phyloP scores from a whole-genome alignment of 495 filamentous ascomycete species.

The Penicillium fimorum region DNA sequence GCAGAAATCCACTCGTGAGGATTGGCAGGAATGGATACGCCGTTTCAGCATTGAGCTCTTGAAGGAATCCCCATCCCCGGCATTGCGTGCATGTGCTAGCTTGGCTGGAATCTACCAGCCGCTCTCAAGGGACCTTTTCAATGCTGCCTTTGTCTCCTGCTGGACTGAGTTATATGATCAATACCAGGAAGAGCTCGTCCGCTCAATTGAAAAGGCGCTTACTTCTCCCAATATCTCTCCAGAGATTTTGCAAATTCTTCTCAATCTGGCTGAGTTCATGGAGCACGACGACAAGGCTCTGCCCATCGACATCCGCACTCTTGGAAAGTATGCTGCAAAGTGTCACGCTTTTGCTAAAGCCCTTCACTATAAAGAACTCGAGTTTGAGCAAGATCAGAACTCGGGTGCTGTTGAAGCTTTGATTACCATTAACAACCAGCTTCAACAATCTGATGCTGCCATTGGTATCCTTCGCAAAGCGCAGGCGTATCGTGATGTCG shows the following conservation, averaged over 20 bases:
- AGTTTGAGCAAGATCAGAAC: conserved; percentile 96
- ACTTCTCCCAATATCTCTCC: conserved; percentile 90
- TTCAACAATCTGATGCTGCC: conserved; percentile 95
- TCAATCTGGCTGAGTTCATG: conserved; percentile 99
- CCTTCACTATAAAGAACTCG: conserved; percentile 96
- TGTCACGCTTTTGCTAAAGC: conserved; percentile 98
- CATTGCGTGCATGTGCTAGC: conserved; percentile 86
- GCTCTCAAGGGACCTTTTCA: conserved; percentile 90
- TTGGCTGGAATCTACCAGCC: conserved; percentile 89
- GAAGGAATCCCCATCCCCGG: conserved; percentile 93
- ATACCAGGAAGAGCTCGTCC: conserved; percentile 91
- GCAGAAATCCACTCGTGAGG: conserved; percentile 91
- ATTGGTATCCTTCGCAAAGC: conserved; percentile 95
- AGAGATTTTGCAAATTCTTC: conserved; percentile 87
- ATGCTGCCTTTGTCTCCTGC: conserved; percentile 96
- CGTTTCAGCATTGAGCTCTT: conserved; percentile 93
- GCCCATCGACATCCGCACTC: conserved; percentile 90
- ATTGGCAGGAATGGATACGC: conserved; percentile 99
- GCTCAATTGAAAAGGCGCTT: conserved; percentile 91
- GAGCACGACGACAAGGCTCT: conserved; percentile 98
- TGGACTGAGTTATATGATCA: conserved; percentile 97
- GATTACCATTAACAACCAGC: conserved; percentile 97
- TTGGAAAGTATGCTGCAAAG: conserved; percentile 89
- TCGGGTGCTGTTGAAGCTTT: conserved; percentile 93
- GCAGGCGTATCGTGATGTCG: conserved; percentile 90